Evolutionary conservation across 352 stramenopile genomes (phyloP).

Genomic region (Blastocystis sp.): DNA sequence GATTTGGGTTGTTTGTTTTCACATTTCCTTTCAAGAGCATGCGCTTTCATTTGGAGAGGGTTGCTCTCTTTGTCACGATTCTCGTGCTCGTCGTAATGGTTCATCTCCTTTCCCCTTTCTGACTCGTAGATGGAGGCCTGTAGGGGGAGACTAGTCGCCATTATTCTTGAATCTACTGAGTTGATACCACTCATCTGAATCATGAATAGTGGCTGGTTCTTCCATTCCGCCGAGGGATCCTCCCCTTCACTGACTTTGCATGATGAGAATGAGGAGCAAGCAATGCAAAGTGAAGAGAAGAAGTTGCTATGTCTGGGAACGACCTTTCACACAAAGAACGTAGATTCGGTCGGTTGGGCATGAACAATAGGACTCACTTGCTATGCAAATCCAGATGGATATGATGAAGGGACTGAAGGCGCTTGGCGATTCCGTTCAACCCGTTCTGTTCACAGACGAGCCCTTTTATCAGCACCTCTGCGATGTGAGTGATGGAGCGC

Average conservation of each 20-base stretch:
- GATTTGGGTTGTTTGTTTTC: constrained; percentile 64
- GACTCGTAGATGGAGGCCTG: neutral
- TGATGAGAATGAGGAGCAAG: neutral
- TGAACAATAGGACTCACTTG: constrained; percentile 35
- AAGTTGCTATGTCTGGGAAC: constrained; percentile 44
- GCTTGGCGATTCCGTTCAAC: neutral
- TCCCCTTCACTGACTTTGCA: neutral
- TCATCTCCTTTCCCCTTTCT: neutral
- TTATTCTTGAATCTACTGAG: neutral
- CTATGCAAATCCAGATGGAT: constrained; percentile 31
- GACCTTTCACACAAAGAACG: constrained; percentile 55
- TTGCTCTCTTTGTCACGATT: neutral
- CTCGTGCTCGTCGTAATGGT: neutral
- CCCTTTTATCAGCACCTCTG: constrained; percentile 37
- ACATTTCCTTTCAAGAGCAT: too few species aligned
- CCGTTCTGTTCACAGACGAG: constrained; percentile 55
- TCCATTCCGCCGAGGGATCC: neutral
- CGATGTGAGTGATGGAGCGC: neutral
- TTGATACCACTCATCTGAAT: neutral
- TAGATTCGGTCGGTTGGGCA: neutral
- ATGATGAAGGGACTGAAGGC: constrained; percentile 33
- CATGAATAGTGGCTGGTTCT: neutral
- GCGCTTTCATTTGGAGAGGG: neutral
- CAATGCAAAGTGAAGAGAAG: neutral
- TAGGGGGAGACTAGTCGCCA: neutral